These are phyloP conservation scores for Penicillium antarcticum DNA, from an alignment of 495 filamentous ascomycete genomes.

Conservation along the genomic window DNA sequence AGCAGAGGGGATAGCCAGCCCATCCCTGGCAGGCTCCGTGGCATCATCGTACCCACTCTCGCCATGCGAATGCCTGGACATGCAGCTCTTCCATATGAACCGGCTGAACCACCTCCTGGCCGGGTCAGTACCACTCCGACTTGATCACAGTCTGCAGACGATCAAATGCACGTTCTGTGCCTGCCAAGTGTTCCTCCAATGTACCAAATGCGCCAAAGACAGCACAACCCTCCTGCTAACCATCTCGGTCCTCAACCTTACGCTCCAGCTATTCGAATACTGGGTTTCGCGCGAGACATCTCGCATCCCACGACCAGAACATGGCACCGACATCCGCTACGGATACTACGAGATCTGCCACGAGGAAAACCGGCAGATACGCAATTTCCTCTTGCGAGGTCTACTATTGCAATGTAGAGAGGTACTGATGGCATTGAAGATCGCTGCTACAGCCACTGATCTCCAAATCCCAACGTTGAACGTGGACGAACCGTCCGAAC, in stretches of 20 bases:
- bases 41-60: conserved; percentile 17
- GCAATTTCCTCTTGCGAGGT: conserved; percentile 28
- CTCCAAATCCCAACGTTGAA: conserved; percentile 10
- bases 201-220: conserved; percentile 35
- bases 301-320: conserved; percentile 14
- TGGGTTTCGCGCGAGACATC: conserved; percentile 31
- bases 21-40: conserved; percentile 24
- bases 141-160: conserved; percentile 38
- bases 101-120: conserved; percentile 32
- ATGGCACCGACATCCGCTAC: conserved; percentile 27
- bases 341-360: conserved; percentile 38
- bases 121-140: conserved; percentile 28
- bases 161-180: conserved; percentile 32
- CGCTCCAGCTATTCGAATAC: conserved; percentile 35
- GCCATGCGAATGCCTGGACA: conserved; percentile 35
- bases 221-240: conserved; percentile 29
- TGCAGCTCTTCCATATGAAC: conserved; percentile 33
- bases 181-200: conserved; percentile 36
- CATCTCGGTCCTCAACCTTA: conserved; percentile 32
- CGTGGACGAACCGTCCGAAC: conserved; percentile 5
- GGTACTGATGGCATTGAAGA: conserved; percentile 24
- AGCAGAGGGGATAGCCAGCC: conserved; percentile 29
- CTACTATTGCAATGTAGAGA: conserved; percentile 32
- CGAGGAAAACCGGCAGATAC: conserved; percentile 34
- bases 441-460: conserved; percentile 11